A percentile compares a stretch with the other conserved stretches of the same genome.
These are phyloP conservation scores for Salix purpurea DNA, from an alignment of 345 rosid species.

Conservation along the genomic window DNA sequence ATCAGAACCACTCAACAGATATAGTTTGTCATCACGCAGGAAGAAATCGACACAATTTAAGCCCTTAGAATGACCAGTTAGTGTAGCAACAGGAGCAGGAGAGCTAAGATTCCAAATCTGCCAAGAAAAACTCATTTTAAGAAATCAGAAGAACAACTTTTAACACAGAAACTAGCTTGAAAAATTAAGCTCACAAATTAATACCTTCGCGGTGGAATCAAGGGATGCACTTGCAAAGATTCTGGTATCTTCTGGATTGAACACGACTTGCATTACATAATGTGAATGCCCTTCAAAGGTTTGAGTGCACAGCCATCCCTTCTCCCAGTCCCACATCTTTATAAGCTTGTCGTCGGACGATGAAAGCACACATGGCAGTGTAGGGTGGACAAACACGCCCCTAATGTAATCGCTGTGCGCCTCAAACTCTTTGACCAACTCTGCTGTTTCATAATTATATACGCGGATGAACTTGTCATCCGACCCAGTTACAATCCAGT, in stretches of 20 bases:
- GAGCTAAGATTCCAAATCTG: conserved; percentile 41
- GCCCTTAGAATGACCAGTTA: conserved; percentile 28
- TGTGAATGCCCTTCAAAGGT: conserved; percentile 37
- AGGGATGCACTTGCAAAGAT: conserved; percentile 37
- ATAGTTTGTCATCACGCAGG: not conserved
- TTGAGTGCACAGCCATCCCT: conserved; percentile 32
- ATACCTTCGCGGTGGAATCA: conserved; percentile 33
- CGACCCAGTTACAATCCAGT: conserved; percentile 32
- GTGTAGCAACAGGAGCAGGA: conserved; percentile 17
- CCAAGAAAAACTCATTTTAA: not conserved
- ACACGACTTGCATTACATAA: conserved; percentile 35
- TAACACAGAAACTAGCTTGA: not conserved
- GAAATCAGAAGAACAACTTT: not conserved
- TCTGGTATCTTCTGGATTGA: conserved; percentile 19
- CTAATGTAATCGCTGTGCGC: conserved; percentile 39
- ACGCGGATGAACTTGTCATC: conserved; percentile 36
- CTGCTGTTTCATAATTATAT: conserved; percentile 24
- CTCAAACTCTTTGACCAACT: conserved; percentile 34
- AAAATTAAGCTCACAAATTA: not conserved
- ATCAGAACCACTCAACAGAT: conserved; percentile 35
- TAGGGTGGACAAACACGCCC: conserved; percentile 27
- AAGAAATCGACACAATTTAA: conserved; percentile 27
- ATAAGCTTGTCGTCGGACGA: conserved; percentile 31
- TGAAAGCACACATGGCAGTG: conserved; percentile 28
- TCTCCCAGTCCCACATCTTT: conserved; percentile 49